Conservation (phyloP, 2,329 filamentous ascomycete genomes). For the Cadophora malorum region DNA sequence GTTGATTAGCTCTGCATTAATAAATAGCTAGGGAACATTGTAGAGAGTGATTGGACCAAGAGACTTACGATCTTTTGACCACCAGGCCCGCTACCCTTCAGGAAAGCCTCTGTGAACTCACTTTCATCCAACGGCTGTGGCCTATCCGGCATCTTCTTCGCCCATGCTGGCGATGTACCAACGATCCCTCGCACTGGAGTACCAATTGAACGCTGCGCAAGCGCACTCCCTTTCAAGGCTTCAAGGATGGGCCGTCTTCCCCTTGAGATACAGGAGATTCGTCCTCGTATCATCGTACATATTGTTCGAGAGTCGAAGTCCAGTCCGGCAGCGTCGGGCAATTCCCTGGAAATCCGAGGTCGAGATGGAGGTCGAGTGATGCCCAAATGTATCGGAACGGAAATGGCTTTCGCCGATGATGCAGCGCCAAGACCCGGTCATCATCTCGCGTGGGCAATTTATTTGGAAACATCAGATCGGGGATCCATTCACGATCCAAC, state of each 20-base stretch:
- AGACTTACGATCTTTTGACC: conserved; percentile 86
- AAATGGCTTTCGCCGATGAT: conserved; percentile 19
- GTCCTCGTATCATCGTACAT: conserved; percentile 41
- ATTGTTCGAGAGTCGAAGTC: conserved; percentile 23
- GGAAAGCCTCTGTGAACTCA: conserved; percentile 83
- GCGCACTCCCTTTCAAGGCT: background rate
- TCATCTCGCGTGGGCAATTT: background rate
- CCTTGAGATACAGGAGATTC: conserved; percentile 28
- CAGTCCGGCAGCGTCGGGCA: background rate
- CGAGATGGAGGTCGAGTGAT: background rate
- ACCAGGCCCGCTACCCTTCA: conserved; percentile 91
- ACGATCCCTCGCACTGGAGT: conserved; percentile 28
- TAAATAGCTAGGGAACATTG: background rate
- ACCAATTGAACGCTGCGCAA: background rate
- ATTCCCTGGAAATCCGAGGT: background rate
- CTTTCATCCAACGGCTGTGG: conserved; percentile 74
- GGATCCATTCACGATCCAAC: background rate
- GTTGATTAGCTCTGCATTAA: conserved; percentile 20
- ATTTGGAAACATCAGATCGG: conserved; percentile 10
- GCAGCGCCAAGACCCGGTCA: conserved; percentile 14
- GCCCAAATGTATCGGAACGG: background rate
- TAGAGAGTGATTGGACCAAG: background rate
- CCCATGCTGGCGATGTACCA: conserved; percentile 34
- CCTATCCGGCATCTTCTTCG: conserved; percentile 75
- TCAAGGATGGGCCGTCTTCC: conserved; percentile 26